Conservation (phyloP, 176 grass and related monocot genomes). For the Rhynchospora tenuis region DNA sequence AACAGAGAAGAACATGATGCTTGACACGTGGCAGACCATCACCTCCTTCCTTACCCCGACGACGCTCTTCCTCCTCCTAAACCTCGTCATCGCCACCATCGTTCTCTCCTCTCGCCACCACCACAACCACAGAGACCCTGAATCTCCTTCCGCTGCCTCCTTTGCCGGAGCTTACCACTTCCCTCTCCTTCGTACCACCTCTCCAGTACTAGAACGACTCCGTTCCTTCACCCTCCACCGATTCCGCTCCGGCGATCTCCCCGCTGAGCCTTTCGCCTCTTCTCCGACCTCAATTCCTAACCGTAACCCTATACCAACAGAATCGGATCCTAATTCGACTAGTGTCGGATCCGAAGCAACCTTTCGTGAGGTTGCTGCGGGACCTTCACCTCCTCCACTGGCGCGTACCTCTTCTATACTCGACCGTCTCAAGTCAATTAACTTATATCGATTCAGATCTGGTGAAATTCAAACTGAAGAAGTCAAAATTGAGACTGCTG, state of each 20-base stretch:
- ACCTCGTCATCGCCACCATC: constrained; percentile 85
- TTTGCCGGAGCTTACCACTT: neutral
- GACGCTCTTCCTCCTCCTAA: constrained; percentile 77
- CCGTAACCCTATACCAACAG: neutral
- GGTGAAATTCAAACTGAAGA: constrained; percentile 27
- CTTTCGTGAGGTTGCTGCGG: neutral
- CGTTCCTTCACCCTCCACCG: constrained; percentile 61
- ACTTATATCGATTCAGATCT: constrained; percentile 54
- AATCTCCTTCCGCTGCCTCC: neutral
- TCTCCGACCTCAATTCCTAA: neutral
- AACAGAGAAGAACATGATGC: constrained; percentile 9
- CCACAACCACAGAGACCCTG: neutral
- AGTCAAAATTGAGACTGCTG: neutral
- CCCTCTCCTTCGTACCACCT: constrained; percentile 31
- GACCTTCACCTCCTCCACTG: constrained; percentile 14
- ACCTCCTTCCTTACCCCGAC: constrained; percentile 50
- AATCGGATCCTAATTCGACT: neutral
- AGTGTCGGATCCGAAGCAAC: neutral
- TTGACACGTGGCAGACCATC: constrained; percentile 34
- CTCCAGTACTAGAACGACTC: constrained; percentile 59
- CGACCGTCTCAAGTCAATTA: constrained; percentile 60
- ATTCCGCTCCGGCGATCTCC: constrained; percentile 74
- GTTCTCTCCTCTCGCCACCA: constrained; percentile 49
- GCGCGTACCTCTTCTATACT: constrained; percentile 47
- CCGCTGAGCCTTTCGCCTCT: constrained; percentile 25